These are phyloP conservation scores for Jacaranda mimosifolia DNA, from an alignment of 257 asterid species.

Conservation along the genomic window DNA sequence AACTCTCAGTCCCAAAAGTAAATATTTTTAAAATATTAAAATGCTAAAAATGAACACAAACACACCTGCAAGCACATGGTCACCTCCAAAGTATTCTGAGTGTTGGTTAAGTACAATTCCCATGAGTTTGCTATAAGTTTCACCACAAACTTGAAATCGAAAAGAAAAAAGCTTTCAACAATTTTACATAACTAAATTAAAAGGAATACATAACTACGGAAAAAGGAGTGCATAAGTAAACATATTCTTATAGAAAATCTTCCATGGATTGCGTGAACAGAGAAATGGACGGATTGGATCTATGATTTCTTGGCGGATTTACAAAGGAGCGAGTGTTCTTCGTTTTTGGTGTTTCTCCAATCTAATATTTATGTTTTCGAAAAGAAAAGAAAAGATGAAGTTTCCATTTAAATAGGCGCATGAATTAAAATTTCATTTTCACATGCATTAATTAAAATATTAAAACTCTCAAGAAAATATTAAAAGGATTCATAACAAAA, in stretches of 20 bases:
- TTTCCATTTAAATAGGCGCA: too few relatives aligned
- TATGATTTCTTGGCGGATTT: too few relatives aligned
- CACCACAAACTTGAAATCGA: neutral
- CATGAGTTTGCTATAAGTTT: conserved; percentile 59
- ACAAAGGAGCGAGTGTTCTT: too few relatives aligned
- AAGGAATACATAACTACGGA: neutral
- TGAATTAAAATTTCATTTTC: too few relatives aligned
- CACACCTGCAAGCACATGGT: conserved; percentile 92
- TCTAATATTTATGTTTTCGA: too few relatives aligned
- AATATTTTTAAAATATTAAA: neutral
- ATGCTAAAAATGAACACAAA: conserved; percentile 21
- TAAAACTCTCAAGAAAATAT: too few relatives aligned
- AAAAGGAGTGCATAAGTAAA: neutral
- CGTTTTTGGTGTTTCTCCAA: too few relatives aligned
- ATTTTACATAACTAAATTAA: neutral
- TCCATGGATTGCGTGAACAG: too few relatives aligned
- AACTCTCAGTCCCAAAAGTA: conserved; percentile 8
- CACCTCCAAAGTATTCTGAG: conserved; percentile 87
- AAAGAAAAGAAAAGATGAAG: too few relatives aligned
- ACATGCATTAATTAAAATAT: too few relatives aligned
- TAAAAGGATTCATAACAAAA: too few relatives aligned
- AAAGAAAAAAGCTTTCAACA: neutral
- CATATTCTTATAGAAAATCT: neutral
- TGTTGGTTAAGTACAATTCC: conserved; percentile 74
- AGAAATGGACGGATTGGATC: too few relatives aligned